Percentiles rank a stretch among this genome's conserved stretches.
phyloP scores from a whole-genome alignment of 345 rosid genomes.

The Boechera retrofracta region DNA sequence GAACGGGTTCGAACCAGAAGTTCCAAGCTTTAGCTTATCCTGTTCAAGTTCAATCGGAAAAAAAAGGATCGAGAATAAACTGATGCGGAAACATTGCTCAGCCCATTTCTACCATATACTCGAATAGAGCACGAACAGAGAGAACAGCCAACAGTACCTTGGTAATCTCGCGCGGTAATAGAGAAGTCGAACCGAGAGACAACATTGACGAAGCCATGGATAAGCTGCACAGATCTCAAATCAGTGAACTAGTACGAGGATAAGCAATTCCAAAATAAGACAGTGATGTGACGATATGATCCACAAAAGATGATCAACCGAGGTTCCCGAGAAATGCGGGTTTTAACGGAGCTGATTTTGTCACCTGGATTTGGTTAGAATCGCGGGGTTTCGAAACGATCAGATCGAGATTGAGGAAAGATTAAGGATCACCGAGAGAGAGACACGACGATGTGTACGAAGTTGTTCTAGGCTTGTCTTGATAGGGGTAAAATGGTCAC shows the following conservation, averaged over 20 bases:
- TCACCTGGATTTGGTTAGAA: conserved; percentile 14
- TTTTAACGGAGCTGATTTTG: neutral
- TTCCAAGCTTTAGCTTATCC: conserved; percentile 72
- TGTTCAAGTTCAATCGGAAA: conserved; percentile 33
- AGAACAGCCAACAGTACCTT: conserved; percentile 53
- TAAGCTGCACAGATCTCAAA: conserved; percentile 37
- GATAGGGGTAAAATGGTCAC: conserved; percentile 24
- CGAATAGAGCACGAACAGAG: neutral
- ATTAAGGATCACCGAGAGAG: neutral
- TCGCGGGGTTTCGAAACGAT: conserved; percentile 24
- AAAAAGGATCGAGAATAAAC: neutral
- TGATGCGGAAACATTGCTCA: neutral
- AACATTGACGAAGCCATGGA: conserved; percentile 69
- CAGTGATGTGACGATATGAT: conserved; percentile 17
- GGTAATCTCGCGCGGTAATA: conserved; percentile 53
- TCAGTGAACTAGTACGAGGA: conserved; percentile 26
- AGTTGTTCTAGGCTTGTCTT: conserved; percentile 4
- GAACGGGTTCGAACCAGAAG: conserved; percentile 48
- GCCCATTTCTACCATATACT: neutral
- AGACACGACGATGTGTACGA: conserved; percentile 39
- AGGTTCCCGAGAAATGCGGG: neutral
- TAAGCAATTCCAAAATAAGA: conserved; percentile 17
- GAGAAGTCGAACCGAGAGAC: conserved; percentile 62
- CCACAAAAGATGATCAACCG: conserved; percentile 13
- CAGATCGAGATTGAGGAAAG: conserved; percentile 37